Conservation (phyloP, 495 filamentous ascomycete genomes). For the Astrothelium subdiscretum region DNA sequence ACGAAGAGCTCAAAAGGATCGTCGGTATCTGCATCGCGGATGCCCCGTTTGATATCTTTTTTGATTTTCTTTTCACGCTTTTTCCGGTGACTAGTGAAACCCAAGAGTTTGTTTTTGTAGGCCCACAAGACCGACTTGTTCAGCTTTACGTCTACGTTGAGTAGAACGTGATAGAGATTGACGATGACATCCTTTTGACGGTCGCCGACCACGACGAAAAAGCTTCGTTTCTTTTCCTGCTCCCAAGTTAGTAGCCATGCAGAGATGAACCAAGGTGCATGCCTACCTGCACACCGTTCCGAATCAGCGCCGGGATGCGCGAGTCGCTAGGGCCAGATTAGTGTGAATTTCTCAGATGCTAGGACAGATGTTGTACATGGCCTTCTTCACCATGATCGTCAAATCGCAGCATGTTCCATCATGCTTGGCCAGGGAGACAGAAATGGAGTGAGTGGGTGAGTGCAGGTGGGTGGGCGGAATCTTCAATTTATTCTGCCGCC, state of each 20-base stretch:
- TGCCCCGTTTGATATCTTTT: conserved; percentile 93
- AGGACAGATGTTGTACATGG: conserved; percentile 18
- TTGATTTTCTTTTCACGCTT: conserved; percentile 97
- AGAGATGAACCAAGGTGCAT: background rate
- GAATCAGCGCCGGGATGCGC: conserved; percentile 89
- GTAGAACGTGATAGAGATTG: conserved; percentile 88
- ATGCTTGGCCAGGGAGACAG: too few species aligned
- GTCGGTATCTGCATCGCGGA: conserved; percentile 86
- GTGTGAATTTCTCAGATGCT: background rate
- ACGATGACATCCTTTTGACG: conserved; percentile 95
- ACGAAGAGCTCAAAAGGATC: conserved; percentile 98
- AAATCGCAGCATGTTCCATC: background rate
- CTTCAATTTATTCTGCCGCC: background rate
- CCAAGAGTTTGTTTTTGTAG: conserved; percentile 96
- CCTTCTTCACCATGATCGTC: conserved; percentile 30
- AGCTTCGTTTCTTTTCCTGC: conserved; percentile 87
- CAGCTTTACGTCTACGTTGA: conserved; percentile 77
- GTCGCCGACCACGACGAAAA: conserved; percentile 95
- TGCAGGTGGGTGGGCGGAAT: background rate
- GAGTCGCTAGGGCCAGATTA: conserved; percentile 49
- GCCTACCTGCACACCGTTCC: conserved; percentile 70
- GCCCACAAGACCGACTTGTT: conserved; percentile 98
- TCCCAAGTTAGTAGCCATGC: background rate
- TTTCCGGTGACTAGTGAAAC: conserved; percentile 89
- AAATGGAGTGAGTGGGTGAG: too few species aligned